Evolutionary conservation across 306 rosid species (phyloP), one percentile per base, ranked within the genome.

Genomic region (Lathyrus oleraceus): DNA sequence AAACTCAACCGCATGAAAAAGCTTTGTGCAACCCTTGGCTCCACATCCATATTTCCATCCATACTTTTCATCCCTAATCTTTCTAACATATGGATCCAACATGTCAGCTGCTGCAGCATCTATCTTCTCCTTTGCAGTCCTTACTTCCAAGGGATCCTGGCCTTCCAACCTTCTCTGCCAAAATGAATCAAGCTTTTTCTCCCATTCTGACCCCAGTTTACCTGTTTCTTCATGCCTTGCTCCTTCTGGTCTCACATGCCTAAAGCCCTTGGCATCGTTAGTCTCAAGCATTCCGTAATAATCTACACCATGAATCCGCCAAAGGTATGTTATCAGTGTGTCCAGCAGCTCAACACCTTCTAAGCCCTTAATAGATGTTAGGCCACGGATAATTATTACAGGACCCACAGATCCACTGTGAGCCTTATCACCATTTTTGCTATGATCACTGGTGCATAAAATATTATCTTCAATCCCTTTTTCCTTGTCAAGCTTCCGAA

Each of bases 31-130:
- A 38, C 99, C 88, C 88, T 91, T 95, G 40, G 99, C 99, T 81
- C 99, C 99, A 75, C 99, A 95, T 43, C 99, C 99, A 89, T 95
- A 95, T 78, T 95, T 95, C 99, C 99, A 95, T 40, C 99, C 99
- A 84, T 94, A 94, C 76, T 94, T 94, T 66, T 94, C 99, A 89
- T 95, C 99, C 81, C 99, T 89, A 51, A 95, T 95, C 81, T 95
- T 95, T 49, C 99, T 86, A 12, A 95, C 97, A 73, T 71, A 79
- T 30, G 99, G 99, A 79, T 91, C 99, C 78, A 95, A 78, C 67
- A 81, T 79, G 78, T 89, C 96, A 74, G 70, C 69, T 66, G 99
- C 97, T 38, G 96, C 87, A 28, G 97, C 89, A 78, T 91, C 99
- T 88, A 95, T 87, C 85, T 87, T 95, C 69, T 95, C 99, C 88